These are phyloP conservation scores for Hypoxylon sp. DNA, from an alignment of 2,329 filamentous ascomycete genomes.

Conservation along the genomic window DNA sequence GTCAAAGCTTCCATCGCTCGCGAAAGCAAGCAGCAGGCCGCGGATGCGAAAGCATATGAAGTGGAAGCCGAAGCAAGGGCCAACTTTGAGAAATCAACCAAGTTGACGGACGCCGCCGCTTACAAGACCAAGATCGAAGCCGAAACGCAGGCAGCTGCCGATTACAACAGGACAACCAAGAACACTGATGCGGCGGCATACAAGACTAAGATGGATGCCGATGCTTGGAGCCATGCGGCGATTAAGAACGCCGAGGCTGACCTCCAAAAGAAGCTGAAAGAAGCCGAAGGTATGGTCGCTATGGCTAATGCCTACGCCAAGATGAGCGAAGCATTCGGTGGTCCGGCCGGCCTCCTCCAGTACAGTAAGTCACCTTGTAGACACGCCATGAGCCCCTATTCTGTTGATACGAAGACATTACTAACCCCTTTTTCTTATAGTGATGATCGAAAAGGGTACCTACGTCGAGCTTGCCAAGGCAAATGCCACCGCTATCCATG, in stretches of 20 bases:
- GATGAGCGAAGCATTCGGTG: constrained; percentile 80
- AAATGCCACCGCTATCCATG: constrained; percentile 81
- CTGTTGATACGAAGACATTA: background rate
- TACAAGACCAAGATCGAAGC: constrained; percentile 65
- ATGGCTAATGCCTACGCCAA: constrained; percentile 86
- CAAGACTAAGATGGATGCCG: constrained; percentile 63
- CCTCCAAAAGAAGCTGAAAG: constrained; percentile 74
- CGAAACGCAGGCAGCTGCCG: constrained; percentile 63
- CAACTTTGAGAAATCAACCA: constrained; percentile 67
- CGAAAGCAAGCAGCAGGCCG: constrained; percentile 77
- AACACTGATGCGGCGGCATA: constrained; percentile 63
- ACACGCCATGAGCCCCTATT: background rate
- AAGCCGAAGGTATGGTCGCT: constrained; percentile 81
- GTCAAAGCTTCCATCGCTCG: constrained; percentile 80
- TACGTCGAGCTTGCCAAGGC: constrained; percentile 83
- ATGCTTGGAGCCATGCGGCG: constrained; percentile 57
- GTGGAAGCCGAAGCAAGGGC: constrained; percentile 73
- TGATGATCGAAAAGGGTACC: constrained; percentile 88
- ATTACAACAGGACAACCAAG: constrained; percentile 64
- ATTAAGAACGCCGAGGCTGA: constrained; percentile 67
- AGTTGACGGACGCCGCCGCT: constrained; percentile 66
- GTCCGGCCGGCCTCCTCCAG: constrained; percentile 82
- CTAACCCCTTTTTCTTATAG: constrained; percentile 46
- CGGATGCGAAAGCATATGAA: constrained; percentile 76
- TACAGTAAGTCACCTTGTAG: constrained; percentile 62